Evolutionary conservation across 805 yeast genomes (phyloP).

Genomic region (Phaffomyces antillensis): DNA sequence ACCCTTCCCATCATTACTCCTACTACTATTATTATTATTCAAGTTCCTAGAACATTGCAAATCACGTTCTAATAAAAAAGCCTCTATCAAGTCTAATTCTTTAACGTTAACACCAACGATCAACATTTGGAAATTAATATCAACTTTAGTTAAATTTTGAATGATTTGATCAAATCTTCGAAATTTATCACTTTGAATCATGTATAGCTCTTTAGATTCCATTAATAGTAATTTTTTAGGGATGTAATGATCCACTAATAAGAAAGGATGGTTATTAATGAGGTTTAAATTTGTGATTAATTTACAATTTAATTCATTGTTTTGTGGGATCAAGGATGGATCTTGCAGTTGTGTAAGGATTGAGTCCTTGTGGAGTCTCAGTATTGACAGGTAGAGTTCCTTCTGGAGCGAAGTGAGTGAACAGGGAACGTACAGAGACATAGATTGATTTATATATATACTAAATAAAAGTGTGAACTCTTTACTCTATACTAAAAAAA

Average conservation of each 20-base stretch:
- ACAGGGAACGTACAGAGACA: conserved; percentile 30
- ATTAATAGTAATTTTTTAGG: conserved; percentile 61
- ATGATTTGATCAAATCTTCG: conserved; percentile 42
- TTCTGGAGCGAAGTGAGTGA: conserved; percentile 37
- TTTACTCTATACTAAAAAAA: no score
- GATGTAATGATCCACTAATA: conserved; percentile 70
- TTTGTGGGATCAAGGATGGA: neutral
- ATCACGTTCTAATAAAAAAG: conserved; percentile 65
- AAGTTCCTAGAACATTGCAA: conserved; percentile 61
- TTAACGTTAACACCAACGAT: conserved; percentile 56
- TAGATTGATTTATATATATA: neutral
- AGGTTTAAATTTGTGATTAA: conserved; percentile 39
- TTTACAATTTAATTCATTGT: conserved; percentile 32
- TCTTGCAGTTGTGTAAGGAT: conserved; percentile 17
- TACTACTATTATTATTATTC: conserved; percentile 19
- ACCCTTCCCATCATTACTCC: conserved; percentile 26
- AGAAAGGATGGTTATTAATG: conserved; percentile 59
- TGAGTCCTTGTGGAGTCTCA: conserved; percentile 34
- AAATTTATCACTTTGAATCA: conserved; percentile 53
- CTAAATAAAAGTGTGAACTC: no score
- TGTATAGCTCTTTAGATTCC: conserved; percentile 53
- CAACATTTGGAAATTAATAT: conserved; percentile 34
- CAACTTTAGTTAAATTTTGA: conserved; percentile 31
- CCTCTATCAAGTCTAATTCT: conserved; percentile 74
- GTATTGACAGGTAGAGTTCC: conserved; percentile 35